A percentile compares a stretch with the other conserved stretches of the same genome.
phyloP scores from a whole-genome alignment of 495 filamentous ascomycete genomes.

The Aspergillus carlsbadensis region DNA sequence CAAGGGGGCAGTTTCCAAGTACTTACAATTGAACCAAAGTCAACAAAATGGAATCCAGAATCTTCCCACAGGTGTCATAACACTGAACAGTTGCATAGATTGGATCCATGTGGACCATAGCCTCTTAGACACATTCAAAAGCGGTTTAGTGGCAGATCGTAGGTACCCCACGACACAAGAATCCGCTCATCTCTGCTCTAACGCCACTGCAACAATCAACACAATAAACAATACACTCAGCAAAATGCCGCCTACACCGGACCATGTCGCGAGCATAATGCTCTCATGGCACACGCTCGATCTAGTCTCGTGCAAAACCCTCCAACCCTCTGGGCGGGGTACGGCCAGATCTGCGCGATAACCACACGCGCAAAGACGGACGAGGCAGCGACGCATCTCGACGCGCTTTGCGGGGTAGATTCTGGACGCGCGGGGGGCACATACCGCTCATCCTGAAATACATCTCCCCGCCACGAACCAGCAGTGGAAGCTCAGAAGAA shows the following conservation, averaged over 20 bases:
- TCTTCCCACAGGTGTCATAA: no score
- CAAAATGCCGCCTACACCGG: constrained; percentile 22
- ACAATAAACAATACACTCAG: not conserved
- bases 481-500: not conserved
- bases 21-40: no score
- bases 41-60: no score
- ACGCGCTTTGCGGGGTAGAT: constrained; percentile 24
- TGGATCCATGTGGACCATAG: no score
- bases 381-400: constrained; percentile 24
- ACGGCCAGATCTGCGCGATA: constrained; percentile 37
- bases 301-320: constrained; percentile 30
- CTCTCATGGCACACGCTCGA: constrained; percentile 35
- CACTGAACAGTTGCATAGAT: no score
- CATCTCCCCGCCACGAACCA: constrained; percentile 30
- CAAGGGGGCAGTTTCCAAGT: no score
- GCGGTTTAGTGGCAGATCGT: no score
- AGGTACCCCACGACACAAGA: no score
- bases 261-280: constrained; percentile 32
- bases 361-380: constrained; percentile 28
- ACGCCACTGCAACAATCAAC: no score
- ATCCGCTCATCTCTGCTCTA: no score
- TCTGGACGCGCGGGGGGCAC: constrained; percentile 14
- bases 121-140: no score
- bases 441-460: constrained; percentile 39
- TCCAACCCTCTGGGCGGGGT: constrained; percentile 42